phyloP scores from a whole-genome alignment of 352 stramenopile genomes.

The Phytophthora aleatoria region DNA sequence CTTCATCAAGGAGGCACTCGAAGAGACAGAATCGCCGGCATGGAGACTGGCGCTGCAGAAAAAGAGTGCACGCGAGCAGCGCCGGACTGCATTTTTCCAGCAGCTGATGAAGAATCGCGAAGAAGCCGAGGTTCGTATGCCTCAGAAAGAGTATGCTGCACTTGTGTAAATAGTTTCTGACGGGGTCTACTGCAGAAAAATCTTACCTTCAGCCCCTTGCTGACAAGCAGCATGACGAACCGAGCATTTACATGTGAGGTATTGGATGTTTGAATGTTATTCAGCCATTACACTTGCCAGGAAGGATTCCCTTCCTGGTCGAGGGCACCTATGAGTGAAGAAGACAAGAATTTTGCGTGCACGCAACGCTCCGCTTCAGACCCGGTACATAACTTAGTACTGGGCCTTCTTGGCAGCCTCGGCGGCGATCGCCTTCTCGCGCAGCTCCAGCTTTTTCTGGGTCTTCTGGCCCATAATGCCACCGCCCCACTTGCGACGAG shows the following conservation, averaged over 20 bases:
- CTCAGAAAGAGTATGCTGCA: neutral
- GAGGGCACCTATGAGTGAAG: constrained; percentile 33
- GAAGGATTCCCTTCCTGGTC: constrained; percentile 23
- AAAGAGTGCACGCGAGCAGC: constrained; percentile 63
- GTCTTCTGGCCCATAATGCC: constrained; percentile 99
- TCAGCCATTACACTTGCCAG: constrained; percentile 45
- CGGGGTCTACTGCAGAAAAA: constrained; percentile 30
- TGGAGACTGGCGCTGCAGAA: constrained; percentile 67
- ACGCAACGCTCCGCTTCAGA: constrained; percentile 13
- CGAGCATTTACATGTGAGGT: neutral
- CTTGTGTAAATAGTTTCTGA: neutral
- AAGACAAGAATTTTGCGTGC: constrained; percentile 16
- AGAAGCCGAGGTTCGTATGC: constrained; percentile 40
- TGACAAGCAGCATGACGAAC: too few species aligned
- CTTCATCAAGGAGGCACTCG: constrained; percentile 73
- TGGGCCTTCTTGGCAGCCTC: constrained; percentile 99
- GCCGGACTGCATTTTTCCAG: constrained; percentile 59
- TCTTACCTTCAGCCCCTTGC: constrained; percentile 51
- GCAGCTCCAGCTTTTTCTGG: constrained; percentile 98
- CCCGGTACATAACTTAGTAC: constrained; percentile 75
- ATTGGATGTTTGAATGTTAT: constrained; percentile 39
- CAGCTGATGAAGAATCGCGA: constrained; percentile 50
- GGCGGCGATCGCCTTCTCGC: constrained; percentile 96
- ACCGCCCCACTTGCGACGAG: constrained; percentile 97
- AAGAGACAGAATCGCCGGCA: constrained; percentile 70